Conservation (phyloP, 2,329 filamentous ascomycete genomes). For the Capronia coronata region DNA sequence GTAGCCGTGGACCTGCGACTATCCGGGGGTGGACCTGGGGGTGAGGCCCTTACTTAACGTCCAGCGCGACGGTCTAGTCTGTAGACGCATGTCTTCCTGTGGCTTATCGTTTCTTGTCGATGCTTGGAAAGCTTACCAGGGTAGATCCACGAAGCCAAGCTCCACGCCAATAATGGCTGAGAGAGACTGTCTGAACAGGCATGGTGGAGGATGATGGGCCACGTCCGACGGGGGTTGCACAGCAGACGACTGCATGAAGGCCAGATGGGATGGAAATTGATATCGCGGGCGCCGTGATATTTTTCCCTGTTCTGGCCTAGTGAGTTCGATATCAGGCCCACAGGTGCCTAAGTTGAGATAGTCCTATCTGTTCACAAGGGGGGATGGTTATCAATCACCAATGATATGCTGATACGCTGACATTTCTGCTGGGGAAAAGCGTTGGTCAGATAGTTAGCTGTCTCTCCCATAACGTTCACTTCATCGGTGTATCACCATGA, state of each 20-base stretch:
- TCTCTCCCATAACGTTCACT: not conserved
- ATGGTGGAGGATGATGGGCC: not conserved
- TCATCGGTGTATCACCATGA: not conserved
- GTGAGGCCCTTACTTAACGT: not conserved
- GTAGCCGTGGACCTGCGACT: not conserved
- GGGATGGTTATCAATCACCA: not conserved
- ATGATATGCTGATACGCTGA: not conserved
- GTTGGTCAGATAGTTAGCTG: not conserved
- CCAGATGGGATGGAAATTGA: not conserved
- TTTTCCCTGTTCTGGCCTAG: conserved; percentile 12
- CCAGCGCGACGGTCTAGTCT: not conserved
- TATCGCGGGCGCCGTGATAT: conserved; percentile 2
- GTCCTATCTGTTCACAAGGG: not conserved
- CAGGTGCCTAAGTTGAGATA: not conserved
- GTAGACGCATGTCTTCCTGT: not conserved
- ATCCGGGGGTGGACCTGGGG: not conserved
- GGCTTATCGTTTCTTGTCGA: not conserved
- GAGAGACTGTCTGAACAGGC: not conserved
- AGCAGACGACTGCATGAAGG: not conserved
- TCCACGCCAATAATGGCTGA: not conserved
- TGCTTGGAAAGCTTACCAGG: not conserved
- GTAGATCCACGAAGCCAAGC: not conserved
- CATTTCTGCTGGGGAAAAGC: not conserved
- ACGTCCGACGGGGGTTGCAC: not conserved
- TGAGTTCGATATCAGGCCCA: not conserved